These are phyloP conservation scores for Geoglossum cookeanum DNA, from an alignment of 2,329 filamentous ascomycete species.

Conservation along the genomic window DNA sequence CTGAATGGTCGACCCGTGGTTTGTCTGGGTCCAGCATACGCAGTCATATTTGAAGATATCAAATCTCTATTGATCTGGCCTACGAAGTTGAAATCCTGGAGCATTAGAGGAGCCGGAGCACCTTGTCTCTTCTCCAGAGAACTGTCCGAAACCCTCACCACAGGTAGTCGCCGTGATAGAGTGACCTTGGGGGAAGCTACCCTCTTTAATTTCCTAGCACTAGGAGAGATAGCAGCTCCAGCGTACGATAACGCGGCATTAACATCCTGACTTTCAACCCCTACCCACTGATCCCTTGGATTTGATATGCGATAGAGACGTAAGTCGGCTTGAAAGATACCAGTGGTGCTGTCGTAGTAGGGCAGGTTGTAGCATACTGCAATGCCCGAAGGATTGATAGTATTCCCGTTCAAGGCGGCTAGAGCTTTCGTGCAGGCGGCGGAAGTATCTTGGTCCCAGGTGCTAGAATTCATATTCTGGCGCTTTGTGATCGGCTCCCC, in stretches of 20 bases:
- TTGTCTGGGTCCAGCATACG: conserved; percentile 29
- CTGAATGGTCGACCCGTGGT: neutral
- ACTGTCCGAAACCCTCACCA: conserved; percentile 5
- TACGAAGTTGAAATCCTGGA: conserved; percentile 49
- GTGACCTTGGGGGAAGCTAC: conserved; percentile 9
- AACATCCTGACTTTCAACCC: conserved; percentile 32
- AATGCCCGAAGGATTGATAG: conserved; percentile 56
- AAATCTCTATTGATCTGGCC: conserved; percentile 43
- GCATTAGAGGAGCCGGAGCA: conserved; percentile 20
- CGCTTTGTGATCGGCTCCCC: neutral
- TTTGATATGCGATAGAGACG: conserved; percentile 51
- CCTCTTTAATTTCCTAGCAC: conserved; percentile 16
- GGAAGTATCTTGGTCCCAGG: conserved; percentile 37
- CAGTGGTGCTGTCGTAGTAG: conserved; percentile 44
- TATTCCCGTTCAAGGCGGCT: conserved; percentile 30
- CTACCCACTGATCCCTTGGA: conserved; percentile 30
- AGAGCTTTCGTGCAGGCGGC: conserved; percentile 41
- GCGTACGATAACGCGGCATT: conserved; percentile 34
- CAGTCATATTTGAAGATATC: conserved; percentile 35
- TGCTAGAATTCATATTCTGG: conserved; percentile 14
- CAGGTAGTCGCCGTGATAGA: conserved; percentile 12
- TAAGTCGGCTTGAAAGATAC: conserved; percentile 59
- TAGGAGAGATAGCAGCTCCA: conserved; percentile 32
- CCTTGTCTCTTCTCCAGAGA: conserved; percentile 9
- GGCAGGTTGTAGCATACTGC: conserved; percentile 71